Base-by-base conservation (phyloP, 116 monocot species). In the Dioscorea cayenensis region DNA sequence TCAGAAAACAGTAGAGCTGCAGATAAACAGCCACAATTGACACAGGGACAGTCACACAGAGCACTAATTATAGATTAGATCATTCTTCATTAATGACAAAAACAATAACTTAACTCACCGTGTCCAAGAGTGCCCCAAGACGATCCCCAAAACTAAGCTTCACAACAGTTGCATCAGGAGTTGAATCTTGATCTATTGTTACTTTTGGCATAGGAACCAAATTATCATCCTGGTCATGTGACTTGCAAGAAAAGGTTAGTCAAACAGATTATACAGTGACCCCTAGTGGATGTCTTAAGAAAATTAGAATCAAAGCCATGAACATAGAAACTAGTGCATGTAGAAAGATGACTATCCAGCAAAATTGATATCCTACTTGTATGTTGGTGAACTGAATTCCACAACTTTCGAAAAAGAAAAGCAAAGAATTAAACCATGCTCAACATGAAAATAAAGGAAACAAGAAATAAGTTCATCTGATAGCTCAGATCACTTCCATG, bases 131-230 rank as follows among this genome's bases (percentile, higher is more conserved):
- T 61, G 96, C 88, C 19, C 96, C 96, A 51, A 96, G 80, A 60
- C 96, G 90, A 49, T 96, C 92, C 20, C 96, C 96, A 88, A 96
- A 96, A 74, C 92, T 88, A 76, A 92, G 82, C 28, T 88, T 78
- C 23, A 96, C 96, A 38, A 92, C 78, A 55, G 96, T 96, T 72
- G 96, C 92, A 84, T 83, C 84, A 50, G 86, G 16, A 79, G 90
- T 90, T 28, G 96, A 87, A 71, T 96, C 90, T 83, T 96, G 96
- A 76, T 92, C 92, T 23, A 96, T 96, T 59, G 83, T 27, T 70
- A 96, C 86, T 58, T 86, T 87, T 36, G 96, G 96, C 82, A 77
- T 67, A 49, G 96, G 96, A 80, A 90, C 79, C 64, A 82, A 21
- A 73, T 81, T 84, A 49, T 20, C 50, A 14, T 83, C 87, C 75